A percentile compares a stretch with the other conserved stretches of the same genome.
These are phyloP conservation scores for Aspergillus sp. DNA, from an alignment of 2,329 filamentous ascomycete species.

Conservation along the genomic window DNA sequence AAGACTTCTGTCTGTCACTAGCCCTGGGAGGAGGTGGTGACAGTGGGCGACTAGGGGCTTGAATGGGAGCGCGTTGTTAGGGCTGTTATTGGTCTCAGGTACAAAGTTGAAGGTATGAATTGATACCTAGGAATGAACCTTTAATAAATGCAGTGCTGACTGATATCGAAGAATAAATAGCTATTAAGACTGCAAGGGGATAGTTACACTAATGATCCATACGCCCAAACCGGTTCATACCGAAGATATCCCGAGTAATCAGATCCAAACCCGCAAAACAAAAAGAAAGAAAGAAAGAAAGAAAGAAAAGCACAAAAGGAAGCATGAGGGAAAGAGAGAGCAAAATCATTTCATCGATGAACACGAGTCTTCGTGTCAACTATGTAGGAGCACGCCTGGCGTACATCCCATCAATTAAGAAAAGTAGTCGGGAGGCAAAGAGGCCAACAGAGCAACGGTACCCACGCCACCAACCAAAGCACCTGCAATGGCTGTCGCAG, in stretches of 20 bases:
- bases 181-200: neutral
- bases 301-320: neutral
- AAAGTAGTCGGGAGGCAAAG: conserved; percentile 38
- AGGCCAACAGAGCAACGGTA: conserved; percentile 33
- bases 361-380: no score
- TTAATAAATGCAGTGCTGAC: no score
- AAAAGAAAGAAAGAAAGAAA: conserved; percentile 2
- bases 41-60: no score
- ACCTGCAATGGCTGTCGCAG: conserved; percentile 32
- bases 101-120: no score
- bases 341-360: no score
- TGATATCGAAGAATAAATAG: neutral
- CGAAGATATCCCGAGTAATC: neutral
- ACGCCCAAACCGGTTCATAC: neutral
- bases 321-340: no score
- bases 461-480: conserved; percentile 36
- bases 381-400: no score
- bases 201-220: neutral
- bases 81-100: no score
- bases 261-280: neutral
- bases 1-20: no score
- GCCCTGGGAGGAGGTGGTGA: no score
- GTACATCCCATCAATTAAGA: conserved; percentile 10
- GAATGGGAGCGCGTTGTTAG: no score
- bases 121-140: no score